Evolutionary conservation across 495 filamentous ascomycete species (phyloP).

Genomic region (Penicillium desertorum): DNA sequence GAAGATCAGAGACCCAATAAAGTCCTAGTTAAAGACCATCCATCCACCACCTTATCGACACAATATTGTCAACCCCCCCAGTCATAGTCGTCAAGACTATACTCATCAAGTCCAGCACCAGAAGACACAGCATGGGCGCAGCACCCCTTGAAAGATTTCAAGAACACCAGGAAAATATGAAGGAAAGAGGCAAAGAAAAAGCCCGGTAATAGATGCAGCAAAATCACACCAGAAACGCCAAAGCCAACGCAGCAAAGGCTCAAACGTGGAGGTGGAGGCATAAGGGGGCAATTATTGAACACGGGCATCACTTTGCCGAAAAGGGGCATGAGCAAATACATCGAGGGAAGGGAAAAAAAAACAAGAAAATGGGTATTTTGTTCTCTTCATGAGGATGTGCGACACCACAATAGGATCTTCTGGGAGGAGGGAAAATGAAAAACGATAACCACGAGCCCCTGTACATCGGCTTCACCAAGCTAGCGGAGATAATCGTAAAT

Average conservation of each 20-base stretch:
- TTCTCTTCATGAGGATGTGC: constrained; percentile 18
- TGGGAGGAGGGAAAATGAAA: constrained; percentile 10
- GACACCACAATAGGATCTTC: constrained; percentile 15
- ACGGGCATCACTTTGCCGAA: constrained; percentile 22
- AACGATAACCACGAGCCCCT: constrained; percentile 8
- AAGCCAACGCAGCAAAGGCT: constrained; percentile 18
- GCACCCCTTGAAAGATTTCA: constrained; percentile 15
- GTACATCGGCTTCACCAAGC: constrained; percentile 16
- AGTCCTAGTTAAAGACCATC: constrained; percentile 15
- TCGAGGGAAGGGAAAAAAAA: constrained; percentile 1
- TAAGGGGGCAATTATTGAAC: constrained; percentile 12
- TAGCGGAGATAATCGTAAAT: constrained; percentile 19
- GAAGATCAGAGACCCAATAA: not conserved
- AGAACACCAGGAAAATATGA: constrained; percentile 8
- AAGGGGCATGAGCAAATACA: constrained; percentile 25
- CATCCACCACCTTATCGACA: constrained; percentile 13
- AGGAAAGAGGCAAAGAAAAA: not conserved
- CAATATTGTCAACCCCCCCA: constrained; percentile 11
- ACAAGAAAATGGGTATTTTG: constrained; percentile 13
- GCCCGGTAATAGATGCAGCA: constrained; percentile 12
- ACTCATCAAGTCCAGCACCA: constrained; percentile 3
- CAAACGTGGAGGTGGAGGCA: constrained; percentile 13
- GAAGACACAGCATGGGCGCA: constrained; percentile 9
- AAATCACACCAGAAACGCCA: constrained; percentile 14
- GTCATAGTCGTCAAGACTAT: not conserved